Base-by-base conservation (phyloP, 257 asterid species). In the Fraxinus cuspidata region DNA sequence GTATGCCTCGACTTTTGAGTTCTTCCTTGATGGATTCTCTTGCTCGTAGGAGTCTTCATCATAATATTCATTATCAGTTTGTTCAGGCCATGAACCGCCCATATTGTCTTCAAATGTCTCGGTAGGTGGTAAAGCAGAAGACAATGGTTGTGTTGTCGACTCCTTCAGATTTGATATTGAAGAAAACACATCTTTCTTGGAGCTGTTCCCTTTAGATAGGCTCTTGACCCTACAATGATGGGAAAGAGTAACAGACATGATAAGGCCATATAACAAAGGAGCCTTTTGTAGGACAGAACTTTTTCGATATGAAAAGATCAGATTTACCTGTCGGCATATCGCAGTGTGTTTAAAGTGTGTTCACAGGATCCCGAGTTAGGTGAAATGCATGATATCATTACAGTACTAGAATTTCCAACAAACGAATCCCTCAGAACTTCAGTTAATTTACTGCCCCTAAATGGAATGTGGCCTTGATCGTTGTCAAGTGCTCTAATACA, bases 401-500 rank as follows among this genome's bases (percentile, higher is more conserved):
- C 99, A 27, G 99, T 93, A 21, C 98, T 91, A 74, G 98, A 92
- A 83, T 96, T 90, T 78, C 99, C 99, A 73, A 93, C 97, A 74
- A 96, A 96, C 3, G 97, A 96, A 82, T 96, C 99, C 82, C 99
- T 86, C 77, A 93, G 81, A 28, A 96, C 98, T 84, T 93, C 97
- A 42, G 98, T 96, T 83, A 93, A 79, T 87, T 96, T 96, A 87
- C 99, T 93, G 85, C 99, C 99, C 89, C 99, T 83, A 78, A 96
- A 96, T 76, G 99, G 99, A 83, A 96, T 96, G 78, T 96, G 99
- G 49, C 90, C 94, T 83, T 96, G 98, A 82, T 96, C 98, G 60
- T 92, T 96, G 84, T 96, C 99, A 60, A 96, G 99, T 4, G 99
- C 99, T 83, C 99, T 88, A 72, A 96, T 93, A 80, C 99, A 96